phyloP scores from a whole-genome alignment of 2,329 filamentous ascomycete genomes.

The Samsoniella hepiali region DNA sequence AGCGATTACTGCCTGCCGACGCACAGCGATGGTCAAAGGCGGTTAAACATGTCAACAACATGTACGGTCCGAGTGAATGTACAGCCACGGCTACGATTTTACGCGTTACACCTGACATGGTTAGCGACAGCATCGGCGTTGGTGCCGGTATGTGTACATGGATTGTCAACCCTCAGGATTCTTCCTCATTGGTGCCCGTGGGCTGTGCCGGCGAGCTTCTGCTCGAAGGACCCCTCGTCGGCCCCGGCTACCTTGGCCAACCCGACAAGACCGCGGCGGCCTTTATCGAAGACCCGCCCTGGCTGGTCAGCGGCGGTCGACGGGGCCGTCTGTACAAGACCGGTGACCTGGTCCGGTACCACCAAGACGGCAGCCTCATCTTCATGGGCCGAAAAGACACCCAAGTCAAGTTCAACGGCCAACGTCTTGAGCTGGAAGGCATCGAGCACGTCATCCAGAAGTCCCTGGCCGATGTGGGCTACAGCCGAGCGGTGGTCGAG shows the following conservation, averaged over 20 bases:
- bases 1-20: neutral
- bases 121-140: slow-evolving; percentile 16
- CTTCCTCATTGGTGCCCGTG: slow-evolving; percentile 17
- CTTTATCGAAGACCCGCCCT: slow-evolving; percentile 22
- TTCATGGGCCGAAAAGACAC: slow-evolving; percentile 50
- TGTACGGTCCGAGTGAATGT: slow-evolving; percentile 14
- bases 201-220: slow-evolving; percentile 23
- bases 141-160: slow-evolving; percentile 10
- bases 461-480: neutral
- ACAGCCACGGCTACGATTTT: neutral
- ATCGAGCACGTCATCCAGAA: slow-evolving; percentile 21
- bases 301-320: neutral
- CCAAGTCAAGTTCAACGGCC: slow-evolving; percentile 56
- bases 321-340: slow-evolving; percentile 24
- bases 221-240: slow-evolving; percentile 22
- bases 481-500: neutral
- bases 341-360: slow-evolving; percentile 27
- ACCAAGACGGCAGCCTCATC: slow-evolving; percentile 34
- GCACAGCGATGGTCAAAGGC: neutral
- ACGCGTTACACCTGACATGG: neutral
- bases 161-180: slow-evolving; percentile 15
- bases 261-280: slow-evolving; percentile 22
- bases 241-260: slow-evolving; percentile 21
- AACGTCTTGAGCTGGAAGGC: slow-evolving; percentile 43
- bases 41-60: slow-evolving; percentile 8